These are phyloP conservation scores for Wickerhamomyces xylosicus DNA, from an alignment of 805 yeast species.

Conservation along the genomic window DNA sequence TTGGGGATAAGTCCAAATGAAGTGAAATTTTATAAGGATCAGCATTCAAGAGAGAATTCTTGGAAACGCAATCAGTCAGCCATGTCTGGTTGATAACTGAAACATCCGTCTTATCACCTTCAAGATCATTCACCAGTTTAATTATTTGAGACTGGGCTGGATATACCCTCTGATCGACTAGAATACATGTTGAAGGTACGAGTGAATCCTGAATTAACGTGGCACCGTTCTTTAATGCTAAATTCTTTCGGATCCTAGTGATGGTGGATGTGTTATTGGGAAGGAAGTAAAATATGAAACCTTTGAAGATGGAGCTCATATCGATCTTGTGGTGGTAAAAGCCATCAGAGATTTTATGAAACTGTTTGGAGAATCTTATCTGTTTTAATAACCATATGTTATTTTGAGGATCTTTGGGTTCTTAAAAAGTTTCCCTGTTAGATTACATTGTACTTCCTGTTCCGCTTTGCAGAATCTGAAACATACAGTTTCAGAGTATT, in stretches of 20 bases:
- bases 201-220: slow-evolving; percentile 3
- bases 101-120: neutral
- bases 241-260: slow-evolving; percentile 8
- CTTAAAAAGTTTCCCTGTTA: too few relatives aligned
- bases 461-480: too few relatives aligned
- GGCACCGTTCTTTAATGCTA: slow-evolving; percentile 14
- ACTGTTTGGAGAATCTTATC: too few relatives aligned
- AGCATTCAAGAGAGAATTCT: slow-evolving; percentile 1
- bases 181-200: slow-evolving; percentile 9
- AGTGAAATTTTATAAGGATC: slow-evolving; percentile 6
- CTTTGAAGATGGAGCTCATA: slow-evolving; percentile 11
- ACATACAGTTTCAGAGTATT: too few relatives aligned
- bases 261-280: slow-evolving; percentile 14
- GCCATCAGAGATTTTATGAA: too few relatives aligned
- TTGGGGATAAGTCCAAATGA: slow-evolving; percentile 1
- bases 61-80: slow-evolving; percentile 13
- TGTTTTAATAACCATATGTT: too few relatives aligned
- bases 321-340: too few relatives aligned
- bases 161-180: slow-evolving; percentile 12
- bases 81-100: slow-evolving; percentile 13
- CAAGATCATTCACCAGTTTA: slow-evolving; percentile 3
- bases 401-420: too few relatives aligned
- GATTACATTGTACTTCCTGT: too few relatives aligned
- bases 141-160: slow-evolving; percentile 5
- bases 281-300: slow-evolving; percentile 10